Base-by-base conservation (phyloP, 78 protist species). In the Monosiga brevicollis region DNA sequence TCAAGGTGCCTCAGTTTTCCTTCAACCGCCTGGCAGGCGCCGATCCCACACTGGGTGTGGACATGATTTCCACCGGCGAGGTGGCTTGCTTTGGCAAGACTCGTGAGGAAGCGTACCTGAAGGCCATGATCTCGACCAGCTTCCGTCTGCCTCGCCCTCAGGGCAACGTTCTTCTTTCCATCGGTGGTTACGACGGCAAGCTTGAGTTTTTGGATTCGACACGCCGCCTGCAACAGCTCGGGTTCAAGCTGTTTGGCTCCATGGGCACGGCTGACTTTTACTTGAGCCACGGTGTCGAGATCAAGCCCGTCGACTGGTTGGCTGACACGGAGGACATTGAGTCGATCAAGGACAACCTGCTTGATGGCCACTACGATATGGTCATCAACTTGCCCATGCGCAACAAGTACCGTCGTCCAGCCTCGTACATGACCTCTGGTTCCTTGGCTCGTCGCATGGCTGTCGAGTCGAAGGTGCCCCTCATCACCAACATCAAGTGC, bases 1-100 rank as follows among this genome's bases (percentile, higher is more conserved):
- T 90, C 87, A 94, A 96, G 87, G 97, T 93, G 72, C 97, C 99
- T 38, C 96, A 92, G 91, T 97, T 97, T 92, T 93, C 97, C 36
- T 97, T 95, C 90, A 88, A 87, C 73, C 94, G 99, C 39, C 87
- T 96, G 43, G 80, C 88, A 22, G 96, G 97, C 76, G 96, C 97
- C 38, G 99, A 97, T 83, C 99, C 99, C 55, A 84, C 91, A 3
- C 87, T 97, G 37, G 97, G 99, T 72, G 99, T 97, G 29, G 99
- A 97, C 38, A 97, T 97, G 99, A 94, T 96, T 15, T 90, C 95
- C n/a, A 97, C 99, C 10, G 99, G 99, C 42, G 99, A 97, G 88
- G 96, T 91, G 39, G 99, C 96, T 3, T 94, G 95, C 92, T 95
- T 95, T 55, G 99, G 99, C 42, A 80, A 54, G 22, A 55, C 77